These are phyloP conservation scores for Mucor racemosus DNA, from an alignment of 371 early-diverging fungal species.

Conservation along the genomic window DNA sequence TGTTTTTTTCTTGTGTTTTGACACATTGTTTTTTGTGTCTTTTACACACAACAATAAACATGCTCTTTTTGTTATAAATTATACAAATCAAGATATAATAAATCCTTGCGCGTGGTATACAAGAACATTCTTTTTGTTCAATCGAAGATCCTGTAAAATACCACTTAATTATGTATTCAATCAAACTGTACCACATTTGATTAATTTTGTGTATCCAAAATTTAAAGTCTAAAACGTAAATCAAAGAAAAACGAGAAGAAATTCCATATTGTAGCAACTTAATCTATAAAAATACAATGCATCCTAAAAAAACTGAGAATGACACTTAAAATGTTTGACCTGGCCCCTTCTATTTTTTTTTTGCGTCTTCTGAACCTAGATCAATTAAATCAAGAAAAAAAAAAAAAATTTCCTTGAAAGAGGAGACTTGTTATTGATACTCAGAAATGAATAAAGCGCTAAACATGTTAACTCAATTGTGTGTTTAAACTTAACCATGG, in stretches of 20 bases:
- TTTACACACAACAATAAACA: background rate
- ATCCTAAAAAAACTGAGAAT: background rate
- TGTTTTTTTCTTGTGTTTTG: background rate
- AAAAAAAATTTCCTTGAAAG: too few relatives aligned
- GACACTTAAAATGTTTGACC: background rate
- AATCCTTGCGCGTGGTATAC: background rate
- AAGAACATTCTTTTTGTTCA: slow-evolving; percentile 2
- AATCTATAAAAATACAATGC: background rate
- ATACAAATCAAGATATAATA: background rate
- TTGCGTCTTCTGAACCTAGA: background rate
- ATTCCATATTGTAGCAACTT: background rate
- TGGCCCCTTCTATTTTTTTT: background rate
- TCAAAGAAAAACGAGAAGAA: slow-evolving; percentile 1
- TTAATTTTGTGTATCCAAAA: slow-evolving; percentile 1
- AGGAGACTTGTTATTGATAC: background rate
- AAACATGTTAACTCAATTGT: too few relatives aligned
- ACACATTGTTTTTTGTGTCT: background rate
- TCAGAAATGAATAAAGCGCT: background rate
- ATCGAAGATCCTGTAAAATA: background rate
- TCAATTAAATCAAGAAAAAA: background rate
- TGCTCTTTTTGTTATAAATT: background rate
- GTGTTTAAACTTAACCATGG: too few relatives aligned
- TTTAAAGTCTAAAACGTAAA: background rate
- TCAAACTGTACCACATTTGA: background rate
- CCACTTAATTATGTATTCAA: background rate